Evolutionary conservation across 495 filamentous ascomycete species (phyloP).

Genomic region (Ascodesmis nigricans): DNA sequence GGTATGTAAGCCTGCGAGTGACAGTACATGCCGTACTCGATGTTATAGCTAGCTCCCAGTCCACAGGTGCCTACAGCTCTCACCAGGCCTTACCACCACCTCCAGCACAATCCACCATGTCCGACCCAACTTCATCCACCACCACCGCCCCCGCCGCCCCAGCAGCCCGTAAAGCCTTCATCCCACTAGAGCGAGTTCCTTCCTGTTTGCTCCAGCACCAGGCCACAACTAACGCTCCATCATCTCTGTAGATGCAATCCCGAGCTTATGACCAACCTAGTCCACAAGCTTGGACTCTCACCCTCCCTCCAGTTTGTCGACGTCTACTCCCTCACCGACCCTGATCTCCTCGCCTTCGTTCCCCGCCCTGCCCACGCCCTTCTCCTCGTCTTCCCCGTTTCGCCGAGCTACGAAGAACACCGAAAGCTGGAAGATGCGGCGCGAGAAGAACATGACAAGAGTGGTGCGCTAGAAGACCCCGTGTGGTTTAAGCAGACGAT

Average conservation of each 20-base stretch:
- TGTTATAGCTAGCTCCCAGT: too few relatives aligned
- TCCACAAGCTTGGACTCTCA: constrained; percentile 54
- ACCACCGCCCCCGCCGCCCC: too few relatives aligned
- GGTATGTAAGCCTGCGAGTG: too few relatives aligned
- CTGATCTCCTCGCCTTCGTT: constrained; percentile 54
- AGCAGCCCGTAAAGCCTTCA: constrained; percentile 25
- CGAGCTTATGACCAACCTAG: constrained; percentile 53
- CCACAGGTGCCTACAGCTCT: too few relatives aligned
- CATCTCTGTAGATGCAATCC: constrained; percentile 35
- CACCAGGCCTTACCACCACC: too few relatives aligned
- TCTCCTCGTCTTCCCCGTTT: constrained; percentile 67
- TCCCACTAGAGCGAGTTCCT: constrained; percentile 23
- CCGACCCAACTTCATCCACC: too few relatives aligned
- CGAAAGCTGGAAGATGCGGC: constrained; percentile 40
- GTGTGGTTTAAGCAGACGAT: constrained; percentile 91
- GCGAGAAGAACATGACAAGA: constrained; percentile 26
- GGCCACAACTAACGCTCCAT: neutral
- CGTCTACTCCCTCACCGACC: constrained; percentile 62
- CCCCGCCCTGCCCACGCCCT: constrained; percentile 66
- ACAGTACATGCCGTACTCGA: too few relatives aligned
- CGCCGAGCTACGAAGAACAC: constrained; percentile 42
- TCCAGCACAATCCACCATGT: too few relatives aligned
- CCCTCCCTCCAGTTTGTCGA: constrained; percentile 48
- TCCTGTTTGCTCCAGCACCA: neutral
- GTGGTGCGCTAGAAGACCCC: constrained; percentile 32